Conservation (phyloP, 1,284 basidiomycete species). For the Coniophora puteana region DNA sequence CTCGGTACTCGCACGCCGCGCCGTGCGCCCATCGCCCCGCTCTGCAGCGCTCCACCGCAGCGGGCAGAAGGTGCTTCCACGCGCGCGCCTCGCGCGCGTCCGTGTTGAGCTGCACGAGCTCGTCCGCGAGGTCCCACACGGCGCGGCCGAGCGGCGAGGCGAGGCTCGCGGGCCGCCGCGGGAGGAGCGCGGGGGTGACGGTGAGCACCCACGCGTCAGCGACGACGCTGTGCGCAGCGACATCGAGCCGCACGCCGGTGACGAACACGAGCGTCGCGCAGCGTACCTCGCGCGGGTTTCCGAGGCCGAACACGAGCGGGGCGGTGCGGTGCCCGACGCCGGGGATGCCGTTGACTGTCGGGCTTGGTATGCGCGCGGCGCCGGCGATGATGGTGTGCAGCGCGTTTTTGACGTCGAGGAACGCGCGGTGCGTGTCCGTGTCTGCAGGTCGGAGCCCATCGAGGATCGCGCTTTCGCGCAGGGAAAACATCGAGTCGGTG, state of each 20-base stretch:
- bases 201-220: constrained; percentile 38
- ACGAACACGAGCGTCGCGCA: constrained; percentile 39
- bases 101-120: constrained; percentile 8
- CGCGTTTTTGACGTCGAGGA: constrained; percentile 31
- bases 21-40: constrained; percentile 43
- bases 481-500: constrained; percentile 27
- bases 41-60: constrained; percentile 43
- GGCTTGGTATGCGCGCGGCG: too few species aligned
- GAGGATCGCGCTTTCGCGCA: constrained; percentile 18
- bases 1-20: constrained; percentile 35
- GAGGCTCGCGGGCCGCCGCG: constrained; percentile 8
- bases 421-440: constrained; percentile 13
- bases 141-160: neutral
- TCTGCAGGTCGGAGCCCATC: neutral
- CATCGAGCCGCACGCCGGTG: constrained; percentile 36
- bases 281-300: too few species aligned
- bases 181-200: constrained; percentile 19
- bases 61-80: constrained; percentile 42
- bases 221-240: constrained; percentile 36
- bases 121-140: constrained; percentile 6
- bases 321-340: too few species aligned
- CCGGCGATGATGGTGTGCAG: constrained; percentile 27
- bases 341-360: too few species aligned
- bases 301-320: too few species aligned
- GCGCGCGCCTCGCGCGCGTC: constrained; percentile 21